A percentile compares a stretch with the other conserved stretches of the same genome.
Evolutionary conservation across 805 yeast genomes (phyloP).

Genomic region (Saturnispora saitoi): DNA sequence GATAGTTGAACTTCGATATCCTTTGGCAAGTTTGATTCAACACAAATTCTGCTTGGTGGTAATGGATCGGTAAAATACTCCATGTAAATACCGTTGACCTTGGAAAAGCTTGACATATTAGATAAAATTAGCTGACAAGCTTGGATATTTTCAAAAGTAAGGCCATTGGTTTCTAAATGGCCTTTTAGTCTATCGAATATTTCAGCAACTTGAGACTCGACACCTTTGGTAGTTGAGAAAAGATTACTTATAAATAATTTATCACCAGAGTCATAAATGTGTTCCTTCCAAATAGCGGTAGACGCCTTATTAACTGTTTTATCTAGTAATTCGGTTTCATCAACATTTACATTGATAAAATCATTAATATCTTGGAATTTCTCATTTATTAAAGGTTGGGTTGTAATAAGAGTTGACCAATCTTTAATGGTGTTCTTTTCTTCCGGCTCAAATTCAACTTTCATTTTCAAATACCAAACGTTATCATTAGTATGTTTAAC

Average conservation of each 20-base stretch:
- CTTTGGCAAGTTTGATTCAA: conserved; percentile 46
- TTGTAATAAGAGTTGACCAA: conserved; percentile 14
- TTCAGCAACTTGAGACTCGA: conserved; percentile 39
- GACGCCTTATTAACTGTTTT: not conserved
- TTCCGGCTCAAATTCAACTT: conserved; percentile 39
- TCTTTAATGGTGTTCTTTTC: conserved; percentile 15
- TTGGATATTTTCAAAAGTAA: conserved; percentile 42
- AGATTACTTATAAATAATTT: conserved; percentile 39
- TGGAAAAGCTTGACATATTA: conserved; percentile 56
- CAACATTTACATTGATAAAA: not conserved
- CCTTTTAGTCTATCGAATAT: conserved; percentile 38
- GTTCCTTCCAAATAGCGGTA: conserved; percentile 4
- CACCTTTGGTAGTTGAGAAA: conserved; percentile 21
- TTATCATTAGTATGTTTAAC: conserved; percentile 51
- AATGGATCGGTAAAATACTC: conserved; percentile 45
- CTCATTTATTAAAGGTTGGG: conserved; percentile 35
- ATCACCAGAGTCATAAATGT: conserved; percentile 20
- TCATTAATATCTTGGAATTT: conserved; percentile 27
- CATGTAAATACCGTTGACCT: conserved; percentile 54
- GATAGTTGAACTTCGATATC: conserved; percentile 47
- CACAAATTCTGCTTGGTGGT: conserved; percentile 88
- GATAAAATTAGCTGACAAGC: conserved; percentile 51
- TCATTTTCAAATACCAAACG: conserved; percentile 56
- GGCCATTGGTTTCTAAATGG: conserved; percentile 25
- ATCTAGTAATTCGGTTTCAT: no score